Conservation (phyloP, 257 asterid genomes). For the Plantago ovata region DNA sequence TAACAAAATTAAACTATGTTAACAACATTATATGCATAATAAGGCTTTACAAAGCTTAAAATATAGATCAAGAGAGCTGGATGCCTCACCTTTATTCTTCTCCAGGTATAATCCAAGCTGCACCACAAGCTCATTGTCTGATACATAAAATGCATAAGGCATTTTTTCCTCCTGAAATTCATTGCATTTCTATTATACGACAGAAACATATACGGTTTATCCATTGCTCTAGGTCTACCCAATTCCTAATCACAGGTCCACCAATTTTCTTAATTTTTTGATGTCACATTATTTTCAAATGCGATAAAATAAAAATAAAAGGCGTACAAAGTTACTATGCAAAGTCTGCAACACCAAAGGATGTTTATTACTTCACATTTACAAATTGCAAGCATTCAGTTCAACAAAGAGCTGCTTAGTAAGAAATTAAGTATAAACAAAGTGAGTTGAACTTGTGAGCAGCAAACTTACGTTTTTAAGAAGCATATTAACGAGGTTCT, state of each 20-base stretch:
- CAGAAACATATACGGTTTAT: constrained; percentile 1
- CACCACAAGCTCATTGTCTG: constrained; percentile 76
- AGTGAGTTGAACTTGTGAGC: no score
- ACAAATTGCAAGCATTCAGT: background rate
- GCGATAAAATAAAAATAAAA: background rate
- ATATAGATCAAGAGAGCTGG: constrained; percentile 2
- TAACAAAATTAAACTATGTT: constrained; percentile 24
- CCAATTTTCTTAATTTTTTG: no score
- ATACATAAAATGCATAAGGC: constrained; percentile 86
- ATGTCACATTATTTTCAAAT: no score
- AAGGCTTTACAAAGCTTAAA: background rate
- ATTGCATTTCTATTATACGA: constrained; percentile 15
- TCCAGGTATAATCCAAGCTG: constrained; percentile 72
- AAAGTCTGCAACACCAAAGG: no score
- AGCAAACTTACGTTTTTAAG: constrained; percentile 52
- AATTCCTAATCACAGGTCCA: no score
- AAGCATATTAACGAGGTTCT: constrained; percentile 70
- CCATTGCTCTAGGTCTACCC: no score
- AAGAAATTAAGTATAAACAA: background rate
- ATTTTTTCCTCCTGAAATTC: constrained; percentile 68
- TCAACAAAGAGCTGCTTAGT: background rate
- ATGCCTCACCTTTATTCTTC: constrained; percentile 60
- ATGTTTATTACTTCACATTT: background rate
- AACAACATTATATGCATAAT: constrained; percentile 17
- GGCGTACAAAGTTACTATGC: no score